Evolutionary conservation across 805 yeast species (phyloP).

Genomic region (Komagataella pseudopastoris): DNA sequence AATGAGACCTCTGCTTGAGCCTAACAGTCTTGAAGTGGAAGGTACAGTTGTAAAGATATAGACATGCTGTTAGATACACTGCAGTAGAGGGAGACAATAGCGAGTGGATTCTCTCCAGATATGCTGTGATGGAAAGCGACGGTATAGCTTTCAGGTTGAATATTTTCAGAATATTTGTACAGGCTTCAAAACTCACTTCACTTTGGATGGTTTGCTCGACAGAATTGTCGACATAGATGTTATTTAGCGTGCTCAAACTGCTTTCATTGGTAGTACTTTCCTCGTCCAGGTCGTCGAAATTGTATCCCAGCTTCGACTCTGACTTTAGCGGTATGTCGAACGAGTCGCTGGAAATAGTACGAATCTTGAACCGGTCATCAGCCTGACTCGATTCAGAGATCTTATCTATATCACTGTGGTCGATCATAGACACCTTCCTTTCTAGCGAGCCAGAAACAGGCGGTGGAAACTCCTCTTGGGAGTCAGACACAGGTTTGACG

Average conservation of each 20-base stretch:
- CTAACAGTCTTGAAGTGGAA: conserved; percentile 11
- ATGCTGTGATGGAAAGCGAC: conserved; percentile 11
- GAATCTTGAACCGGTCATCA: neutral
- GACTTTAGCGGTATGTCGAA: neutral
- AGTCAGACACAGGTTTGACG: neutral
- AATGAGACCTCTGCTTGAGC: conserved; percentile 1
- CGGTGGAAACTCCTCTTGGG: neutral
- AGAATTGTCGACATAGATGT: neutral
- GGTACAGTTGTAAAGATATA: conserved; percentile 15
- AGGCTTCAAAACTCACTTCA: neutral
- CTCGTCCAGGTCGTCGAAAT: neutral
- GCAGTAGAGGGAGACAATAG: conserved; percentile 17
- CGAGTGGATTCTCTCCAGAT: conserved; percentile 18
- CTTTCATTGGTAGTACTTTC: neutral
- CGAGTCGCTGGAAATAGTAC: neutral
- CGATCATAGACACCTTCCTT: neutral
- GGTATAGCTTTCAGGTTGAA: conserved; percentile 20
- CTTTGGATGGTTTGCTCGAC: neutral
- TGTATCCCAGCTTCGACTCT: conserved; percentile 1
- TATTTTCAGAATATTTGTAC: conserved; percentile 7
- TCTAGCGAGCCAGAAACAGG: neutral
- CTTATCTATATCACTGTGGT: neutral
- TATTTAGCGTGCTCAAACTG: neutral
- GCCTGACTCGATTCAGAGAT: neutral
- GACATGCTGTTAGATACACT: conserved; percentile 16